Base-by-base conservation (phyloP, 23 red algal genomes). In the Agarophyton chilense region DNA sequence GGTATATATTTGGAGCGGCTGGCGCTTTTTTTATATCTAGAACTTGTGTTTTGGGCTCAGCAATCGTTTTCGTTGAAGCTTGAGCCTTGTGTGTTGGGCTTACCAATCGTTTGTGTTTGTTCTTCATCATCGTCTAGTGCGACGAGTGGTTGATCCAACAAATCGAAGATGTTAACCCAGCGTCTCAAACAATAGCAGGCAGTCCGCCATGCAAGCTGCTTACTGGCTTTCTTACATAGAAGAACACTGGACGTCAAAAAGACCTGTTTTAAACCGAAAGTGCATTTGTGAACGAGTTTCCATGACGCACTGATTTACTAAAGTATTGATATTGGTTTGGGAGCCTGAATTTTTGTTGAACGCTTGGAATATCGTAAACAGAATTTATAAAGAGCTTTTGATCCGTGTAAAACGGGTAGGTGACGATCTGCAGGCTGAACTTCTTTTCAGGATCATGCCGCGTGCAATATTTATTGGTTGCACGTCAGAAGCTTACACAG, bases 361-460 rank as follows among this genome's bases (percentile, higher is more conserved):
- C 33, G 4, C 61, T 66, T 66, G 24, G 24, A 10, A 21, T 11
- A 12, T 33, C 22, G 9, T 66, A 26, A 66, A 66, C 22, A 26
- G 12, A 62, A 35, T 66, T 26, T 16, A n/a, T n/a, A n/a, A n/a
- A n/a, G n/a, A n/a, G n/a, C n/a, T n/a, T n/a, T n/a, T n/a, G n/a
- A n/a, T n/a, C n/a, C n/a, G n/a, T n/a, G n/a, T n/a, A n/a, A n/a
- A n/a, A n/a, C n/a, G n/a, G n/a, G n/a, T n/a, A n/a, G n/a, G n/a
- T n/a, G n/a, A n/a, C n/a, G n/a, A n/a, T n/a, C n/a, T n/a, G n/a
- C n/a, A n/a, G n/a, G n/a, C n/a, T n/a, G n/a, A n/a, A n/a, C n/a
- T n/a, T n/a, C n/a, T n/a, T n/a, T n/a, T n/a, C n/a, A n/a, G n/a
- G 61, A 66, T 66, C 61, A 66, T 21, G 61, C 61, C 61, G 61